Conservation (phyloP, 2,329 filamentous ascomycete species). For the Diaporthe eres region DNA sequence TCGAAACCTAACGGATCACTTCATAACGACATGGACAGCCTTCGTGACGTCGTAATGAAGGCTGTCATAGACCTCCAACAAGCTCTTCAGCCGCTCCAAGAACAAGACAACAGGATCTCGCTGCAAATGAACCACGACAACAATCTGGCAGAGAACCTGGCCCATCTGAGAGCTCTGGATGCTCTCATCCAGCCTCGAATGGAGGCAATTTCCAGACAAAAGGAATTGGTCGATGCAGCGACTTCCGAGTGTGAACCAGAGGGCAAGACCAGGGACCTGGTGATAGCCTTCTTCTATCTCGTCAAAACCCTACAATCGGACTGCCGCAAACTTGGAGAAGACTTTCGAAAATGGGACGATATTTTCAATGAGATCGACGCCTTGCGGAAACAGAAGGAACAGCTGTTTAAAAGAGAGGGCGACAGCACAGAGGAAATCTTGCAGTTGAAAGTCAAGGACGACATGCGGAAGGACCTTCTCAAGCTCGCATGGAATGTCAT, state of each 20-base stretch:
- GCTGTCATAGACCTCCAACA: accelerated
- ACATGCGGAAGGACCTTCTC: not conserved
- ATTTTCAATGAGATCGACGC: not conserved
- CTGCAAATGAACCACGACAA: not conserved
- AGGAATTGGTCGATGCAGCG: not conserved
- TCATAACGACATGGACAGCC: not conserved
- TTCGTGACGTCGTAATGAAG: not conserved
- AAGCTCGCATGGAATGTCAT: not conserved
- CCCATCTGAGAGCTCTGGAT: not conserved
- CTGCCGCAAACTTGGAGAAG: not conserved
- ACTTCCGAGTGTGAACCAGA: not conserved
- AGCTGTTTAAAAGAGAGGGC: not conserved
- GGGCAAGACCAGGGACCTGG: not conserved
- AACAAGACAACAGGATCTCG: not conserved
- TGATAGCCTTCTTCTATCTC: not conserved
- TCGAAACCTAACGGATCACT: not conserved
- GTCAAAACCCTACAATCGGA: not conserved
- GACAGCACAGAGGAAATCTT: no score
- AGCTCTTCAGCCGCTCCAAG: not conserved
- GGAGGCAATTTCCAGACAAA: not conserved
- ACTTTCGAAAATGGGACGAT: no score
- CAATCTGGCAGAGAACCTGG: not conserved
- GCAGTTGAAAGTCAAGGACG: no score
- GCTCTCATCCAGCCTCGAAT: not conserved
- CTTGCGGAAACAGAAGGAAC: not conserved